Percentiles rank a stretch among this genome's conserved stretches.
Conservation (phyloP, 2,329 filamentous ascomycete genomes). For the Beauveria bassiana region DNA sequence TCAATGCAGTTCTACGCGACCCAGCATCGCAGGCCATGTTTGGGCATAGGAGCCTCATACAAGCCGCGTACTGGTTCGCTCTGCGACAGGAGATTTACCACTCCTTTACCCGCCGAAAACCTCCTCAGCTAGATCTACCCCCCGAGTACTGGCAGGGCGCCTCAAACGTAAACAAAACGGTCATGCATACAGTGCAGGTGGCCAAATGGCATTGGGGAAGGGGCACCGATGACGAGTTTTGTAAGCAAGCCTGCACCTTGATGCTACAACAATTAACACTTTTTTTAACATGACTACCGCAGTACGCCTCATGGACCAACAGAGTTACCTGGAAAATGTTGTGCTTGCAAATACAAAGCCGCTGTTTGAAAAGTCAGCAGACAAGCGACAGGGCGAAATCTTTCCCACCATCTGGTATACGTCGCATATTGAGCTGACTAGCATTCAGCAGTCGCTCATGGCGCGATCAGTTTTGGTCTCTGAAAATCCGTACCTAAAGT, state of each 20-base stretch:
- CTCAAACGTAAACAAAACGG: slow-evolving; percentile 31
- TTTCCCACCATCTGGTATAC: slow-evolving; percentile 33
- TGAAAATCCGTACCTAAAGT: slow-evolving; percentile 31
- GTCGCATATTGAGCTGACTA: slow-evolving; percentile 32
- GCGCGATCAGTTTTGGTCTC: slow-evolving; percentile 32
- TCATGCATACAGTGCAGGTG: slow-evolving; percentile 33
- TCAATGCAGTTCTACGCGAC: slow-evolving; percentile 31
- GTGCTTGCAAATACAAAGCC: slow-evolving; percentile 26
- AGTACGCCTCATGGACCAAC: slow-evolving; percentile 30
- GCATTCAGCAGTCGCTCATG: slow-evolving; percentile 31
- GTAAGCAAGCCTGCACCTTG: slow-evolving; percentile 18
- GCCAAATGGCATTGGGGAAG: slow-evolving; percentile 34
- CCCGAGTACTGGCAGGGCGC: slow-evolving; percentile 27
- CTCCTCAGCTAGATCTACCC: slow-evolving; percentile 29
- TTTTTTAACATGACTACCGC: background rate
- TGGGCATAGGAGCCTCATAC: slow-evolving; percentile 27
- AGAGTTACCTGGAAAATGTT: slow-evolving; percentile 26
- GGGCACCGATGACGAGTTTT: slow-evolving; percentile 28
- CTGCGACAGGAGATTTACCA: slow-evolving; percentile 34
- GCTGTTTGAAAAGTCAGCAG: slow-evolving; percentile 25
- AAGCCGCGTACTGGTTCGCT: slow-evolving; percentile 35
- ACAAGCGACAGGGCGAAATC: slow-evolving; percentile 30
- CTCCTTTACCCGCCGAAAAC: slow-evolving; percentile 30
- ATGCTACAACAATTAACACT: background rate
- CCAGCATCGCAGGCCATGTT: slow-evolving; percentile 30